Conservation (phyloP, 257 asterid genomes). For the Eustoma russellianum region DNA sequence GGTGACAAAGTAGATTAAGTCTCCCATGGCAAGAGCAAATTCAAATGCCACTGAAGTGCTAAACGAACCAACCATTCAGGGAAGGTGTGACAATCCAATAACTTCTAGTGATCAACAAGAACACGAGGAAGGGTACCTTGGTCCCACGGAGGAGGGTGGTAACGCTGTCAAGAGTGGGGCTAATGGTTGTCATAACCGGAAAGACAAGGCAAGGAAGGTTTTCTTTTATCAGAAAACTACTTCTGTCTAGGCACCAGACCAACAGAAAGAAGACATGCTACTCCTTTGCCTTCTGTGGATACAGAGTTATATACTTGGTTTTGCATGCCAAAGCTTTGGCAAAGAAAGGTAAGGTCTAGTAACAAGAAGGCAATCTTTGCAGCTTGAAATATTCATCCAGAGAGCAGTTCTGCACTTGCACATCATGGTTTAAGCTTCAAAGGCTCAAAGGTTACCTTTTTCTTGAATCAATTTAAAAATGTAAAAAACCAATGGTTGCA, state of each 20-base stretch:
- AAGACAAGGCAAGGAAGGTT: constrained; percentile 49
- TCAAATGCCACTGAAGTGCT: constrained; percentile 13
- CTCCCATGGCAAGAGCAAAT: constrained; percentile 29
- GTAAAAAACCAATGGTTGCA: no score
- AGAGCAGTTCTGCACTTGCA: no score
- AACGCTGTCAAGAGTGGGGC: constrained; percentile 29
- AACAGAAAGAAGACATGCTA: constrained; percentile 30
- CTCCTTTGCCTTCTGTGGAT: constrained; percentile 19
- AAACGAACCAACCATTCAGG: neutral
- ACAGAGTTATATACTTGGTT: no score
- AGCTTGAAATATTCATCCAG: no score
- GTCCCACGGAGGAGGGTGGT: constrained; percentile 11
- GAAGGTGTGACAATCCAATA: neutral
- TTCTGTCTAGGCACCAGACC: constrained; percentile 50
- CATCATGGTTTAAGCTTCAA: no score
- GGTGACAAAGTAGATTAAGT: constrained; percentile 14
- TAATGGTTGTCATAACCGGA: constrained; percentile 37
- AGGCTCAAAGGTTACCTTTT: no score
- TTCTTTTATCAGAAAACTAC: constrained; percentile 51
- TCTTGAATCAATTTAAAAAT: no score
- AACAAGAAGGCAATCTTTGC: no score
- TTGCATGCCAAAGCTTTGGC: no score
- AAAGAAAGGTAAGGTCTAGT: no score
- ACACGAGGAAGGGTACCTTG: constrained; percentile 11
- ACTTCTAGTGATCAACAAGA: constrained; percentile 11